Percentiles rank a stretch among this genome's conserved stretches.
Conservation (phyloP, 2,329 filamentous ascomycete genomes). For the Plenodomus tracheiphilus region DNA sequence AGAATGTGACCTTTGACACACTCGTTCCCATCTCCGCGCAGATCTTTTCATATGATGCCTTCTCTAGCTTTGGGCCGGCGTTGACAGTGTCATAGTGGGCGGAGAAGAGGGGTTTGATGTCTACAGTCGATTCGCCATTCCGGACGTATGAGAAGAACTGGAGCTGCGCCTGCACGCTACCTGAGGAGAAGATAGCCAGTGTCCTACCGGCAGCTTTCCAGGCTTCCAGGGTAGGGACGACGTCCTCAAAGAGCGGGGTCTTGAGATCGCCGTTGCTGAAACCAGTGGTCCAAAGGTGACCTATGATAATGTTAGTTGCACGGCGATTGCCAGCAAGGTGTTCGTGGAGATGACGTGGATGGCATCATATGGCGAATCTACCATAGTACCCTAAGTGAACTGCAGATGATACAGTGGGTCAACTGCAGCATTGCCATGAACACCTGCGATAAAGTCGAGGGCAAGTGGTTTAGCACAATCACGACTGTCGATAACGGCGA, state of each 20-base stretch:
- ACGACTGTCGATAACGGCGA: slow-evolving; percentile 14
- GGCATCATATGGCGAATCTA: neutral
- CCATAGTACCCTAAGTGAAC: neutral
- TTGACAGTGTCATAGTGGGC: slow-evolving; percentile 74
- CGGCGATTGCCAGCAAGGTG: slow-evolving; percentile 1
- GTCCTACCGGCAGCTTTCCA: slow-evolving; percentile 62
- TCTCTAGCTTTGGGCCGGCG: slow-evolving; percentile 73
- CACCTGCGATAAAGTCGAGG: slow-evolving; percentile 7
- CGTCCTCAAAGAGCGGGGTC: slow-evolving; percentile 75
- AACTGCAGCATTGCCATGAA: neutral
- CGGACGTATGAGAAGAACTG: slow-evolving; percentile 69
- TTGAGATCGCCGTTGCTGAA: slow-evolving; percentile 71
- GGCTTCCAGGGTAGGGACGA: slow-evolving; percentile 62
- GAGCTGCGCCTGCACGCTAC: slow-evolving; percentile 79
- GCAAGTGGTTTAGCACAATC: slow-evolving; percentile 12
- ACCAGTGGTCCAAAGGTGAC: slow-evolving; percentile 75
- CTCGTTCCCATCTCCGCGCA: slow-evolving; percentile 51
- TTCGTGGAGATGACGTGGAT: neutral
- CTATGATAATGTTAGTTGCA: slow-evolving; percentile 35
- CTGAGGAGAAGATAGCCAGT: slow-evolving; percentile 79
- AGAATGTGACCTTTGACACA: slow-evolving; percentile 67
- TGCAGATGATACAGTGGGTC: slow-evolving; percentile 2
- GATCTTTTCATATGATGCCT: slow-evolving; percentile 69
- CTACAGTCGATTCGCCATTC: slow-evolving; percentile 44
- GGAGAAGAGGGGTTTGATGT: slow-evolving; percentile 43